Base-by-base conservation (phyloP, 306 rosid genomes). In the Gastrolobium bilobum region DNA sequence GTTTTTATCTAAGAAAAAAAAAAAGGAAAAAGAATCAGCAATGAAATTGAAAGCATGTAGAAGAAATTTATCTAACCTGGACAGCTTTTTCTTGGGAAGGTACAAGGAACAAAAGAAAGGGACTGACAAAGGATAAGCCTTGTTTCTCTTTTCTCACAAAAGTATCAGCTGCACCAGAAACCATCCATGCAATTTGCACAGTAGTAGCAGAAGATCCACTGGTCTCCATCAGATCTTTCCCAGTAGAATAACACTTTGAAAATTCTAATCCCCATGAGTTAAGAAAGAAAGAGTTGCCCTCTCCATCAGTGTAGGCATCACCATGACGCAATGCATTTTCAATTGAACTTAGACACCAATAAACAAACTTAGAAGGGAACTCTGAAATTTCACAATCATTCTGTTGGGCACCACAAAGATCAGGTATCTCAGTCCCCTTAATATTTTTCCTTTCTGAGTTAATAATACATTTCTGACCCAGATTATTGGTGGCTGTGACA, bases 161-260 rank as follows among this genome's bases (percentile, higher is more conserved):
- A 13, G 88, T 84, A 83, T 93, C 98, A 37, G 98, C 98, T 35
- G 94, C 91, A 51, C 82, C 67, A 59, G 97, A 89, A 78, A 93
- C 88, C 47, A 86, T 87, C 99, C 99, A 95, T 7, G 99, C 95
- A 81, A 93, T 86, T 87, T 95, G 85, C 83, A 93, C 98, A 8
- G 80, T 71, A 0, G 90, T 83, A 48, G 94, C 91, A 77, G 89
- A 79, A 54, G 81, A 51, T 75, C 94, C 94, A 79, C 91, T 78
- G 42, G 92, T 89, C 64, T 92, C 98, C 51, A 95, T 9, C n/a
- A 93, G 72, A 89, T 93, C 91, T 74, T 90, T 88, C 52, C 91
- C 96, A 38, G 87, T 77, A 59, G 94, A 87, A 88, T 82, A 91
- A 81, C 81, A 82, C 81, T 84, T 95, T 82, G 89, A 90, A 83